A percentile compares a stretch with the other conserved stretches of the same genome.
These are phyloP conservation scores for Solanum hybrid DNA, from an alignment of 305 asterid genomes.

Conservation along the genomic window DNA sequence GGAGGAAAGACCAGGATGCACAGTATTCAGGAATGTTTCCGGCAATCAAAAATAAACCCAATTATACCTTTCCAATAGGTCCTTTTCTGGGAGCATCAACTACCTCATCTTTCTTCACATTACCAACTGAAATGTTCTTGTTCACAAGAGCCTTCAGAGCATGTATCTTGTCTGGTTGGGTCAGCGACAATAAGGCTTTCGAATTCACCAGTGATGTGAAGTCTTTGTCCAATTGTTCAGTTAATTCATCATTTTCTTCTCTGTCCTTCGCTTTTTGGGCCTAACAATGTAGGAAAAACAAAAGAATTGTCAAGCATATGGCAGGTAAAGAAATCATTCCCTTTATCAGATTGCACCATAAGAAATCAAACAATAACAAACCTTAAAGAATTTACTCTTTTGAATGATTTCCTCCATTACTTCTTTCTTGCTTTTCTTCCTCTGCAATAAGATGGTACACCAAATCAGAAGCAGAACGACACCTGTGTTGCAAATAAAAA, in stretches of 20 bases:
- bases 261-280: conserved; percentile 96
- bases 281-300: conserved; percentile 27
- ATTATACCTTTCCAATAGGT: conserved; percentile 36
- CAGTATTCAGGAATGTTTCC: neutral
- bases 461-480: conserved; percentile 14
- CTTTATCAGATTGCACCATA: neutral
- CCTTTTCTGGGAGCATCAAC: conserved; percentile 20
- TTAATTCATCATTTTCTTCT: conserved; percentile 67
- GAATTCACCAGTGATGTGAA: conserved; percentile 70
- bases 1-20: neutral
- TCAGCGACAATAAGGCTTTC: conserved; percentile 55
- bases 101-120: conserved; percentile 30
- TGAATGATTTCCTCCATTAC: conserved; percentile 78
- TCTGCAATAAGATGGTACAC: conserved; percentile 35
- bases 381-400: conserved; percentile 96
- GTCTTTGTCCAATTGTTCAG: conserved; percentile 67
- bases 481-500: neutral
- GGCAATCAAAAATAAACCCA: neutral
- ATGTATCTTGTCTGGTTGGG: conserved; percentile 67
- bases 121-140: conserved; percentile 31
- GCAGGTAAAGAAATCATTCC: neutral
- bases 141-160: conserved; percentile 59
- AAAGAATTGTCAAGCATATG: conserved; percentile 1
- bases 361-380: conserved; percentile 17
- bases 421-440: conserved; percentile 86